Evolutionary conservation across 2,329 filamentous ascomycete genomes (phyloP), one percentile per base, ranked within the genome.

Genomic region (Trichoderma arundinaceum): DNA sequence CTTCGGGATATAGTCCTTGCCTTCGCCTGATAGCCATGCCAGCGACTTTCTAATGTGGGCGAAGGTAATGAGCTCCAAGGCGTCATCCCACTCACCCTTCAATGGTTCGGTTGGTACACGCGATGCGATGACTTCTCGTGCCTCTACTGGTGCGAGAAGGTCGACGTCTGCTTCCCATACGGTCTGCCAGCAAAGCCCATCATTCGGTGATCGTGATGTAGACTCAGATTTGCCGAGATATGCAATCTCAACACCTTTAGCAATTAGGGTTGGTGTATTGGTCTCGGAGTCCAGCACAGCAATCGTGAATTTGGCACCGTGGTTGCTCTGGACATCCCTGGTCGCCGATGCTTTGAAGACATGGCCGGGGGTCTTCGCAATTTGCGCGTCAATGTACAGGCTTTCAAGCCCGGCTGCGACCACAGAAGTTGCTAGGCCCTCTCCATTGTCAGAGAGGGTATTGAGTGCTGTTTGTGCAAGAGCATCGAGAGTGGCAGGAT

Each of bases 171-270:
- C 46, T 48, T 13, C 46, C 46, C 46, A 48, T 8, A 28, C 17
- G 46, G 46, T 48, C 17, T 48, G 46, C 46, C 46, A 48, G 46
- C 46, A 48, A 48, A 48, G 17, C 19, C 46, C 46, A 22, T 48
- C 46, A 22, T 48, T 28, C 19, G 46, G 46, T 13, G 46, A 48
- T 17, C 22, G 17, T 48, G 46, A 22, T 6, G 17, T 48, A 28
- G 46, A 13, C 46, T 48, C 46, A 28, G 46, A 48, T 48, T 28
- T 48, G 46, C 46, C 46, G 28, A 48, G 17, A 22, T 48, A 48
- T 12, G 46, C 17, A 6, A 48, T 48, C 46, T 48, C 46, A 48
- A 48, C 46, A 28, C 46, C 46, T 48, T 48, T 48, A 48, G 46
- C 46, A 48, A 48, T 19, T 9, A 48, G 17, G 22, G 22, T 28